Conservation (phyloP, 176 grass and related monocot genomes). For the Triticum dicoccoides region DNA sequence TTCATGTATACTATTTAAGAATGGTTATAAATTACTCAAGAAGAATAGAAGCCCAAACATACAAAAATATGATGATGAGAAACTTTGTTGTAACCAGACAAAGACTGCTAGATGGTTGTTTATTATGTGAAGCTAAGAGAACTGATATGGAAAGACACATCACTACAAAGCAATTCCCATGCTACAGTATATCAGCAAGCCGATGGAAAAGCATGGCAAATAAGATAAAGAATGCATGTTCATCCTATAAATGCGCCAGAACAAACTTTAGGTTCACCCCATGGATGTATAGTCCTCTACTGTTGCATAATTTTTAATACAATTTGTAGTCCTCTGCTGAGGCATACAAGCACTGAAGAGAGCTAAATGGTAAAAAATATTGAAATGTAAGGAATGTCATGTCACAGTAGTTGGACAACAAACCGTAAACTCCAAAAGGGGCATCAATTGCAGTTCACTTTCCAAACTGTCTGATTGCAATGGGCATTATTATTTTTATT, state of each 20-base stretch:
- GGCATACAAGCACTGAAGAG: not conserved
- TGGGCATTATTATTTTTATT: not conserved
- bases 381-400: not conserved
- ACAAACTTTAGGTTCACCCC: not conserved
- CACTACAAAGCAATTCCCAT: not conserved
- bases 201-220: not conserved
- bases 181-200: not conserved
- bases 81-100: not conserved
- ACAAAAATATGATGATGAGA: not conserved
- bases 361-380: not conserved
- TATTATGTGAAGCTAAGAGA: conserved; percentile 20
- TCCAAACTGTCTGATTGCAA: not conserved
- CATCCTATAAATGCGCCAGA: conserved; percentile 10
- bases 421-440: not conserved
- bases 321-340: not conserved
- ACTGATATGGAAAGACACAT: not conserved
- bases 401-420: not conserved
- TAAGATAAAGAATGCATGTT: not conserved
- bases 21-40: not conserved
- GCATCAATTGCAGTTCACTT: not conserved
- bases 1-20: not conserved
- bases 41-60: not conserved
- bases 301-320: not conserved
- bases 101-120: not conserved
- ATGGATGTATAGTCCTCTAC: not conserved